Conservation (phyloP, 805 yeast species). For the Candida boleticola region DNA sequence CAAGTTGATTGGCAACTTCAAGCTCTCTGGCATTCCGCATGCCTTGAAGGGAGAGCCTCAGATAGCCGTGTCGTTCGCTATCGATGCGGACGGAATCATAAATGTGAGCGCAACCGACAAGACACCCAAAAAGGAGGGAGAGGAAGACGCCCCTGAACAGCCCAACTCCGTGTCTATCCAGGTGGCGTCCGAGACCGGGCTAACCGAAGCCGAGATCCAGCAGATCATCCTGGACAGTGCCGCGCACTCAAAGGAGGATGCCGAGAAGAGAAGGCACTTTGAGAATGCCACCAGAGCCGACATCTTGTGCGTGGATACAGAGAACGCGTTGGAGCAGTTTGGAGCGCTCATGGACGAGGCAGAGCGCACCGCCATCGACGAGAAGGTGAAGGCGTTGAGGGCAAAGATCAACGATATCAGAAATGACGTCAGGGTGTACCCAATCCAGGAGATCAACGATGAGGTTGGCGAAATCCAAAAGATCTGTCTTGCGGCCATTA, state of each 20-base stretch:
- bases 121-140: constrained; percentile 30
- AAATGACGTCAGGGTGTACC: constrained; percentile 27
- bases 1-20: constrained; percentile 72
- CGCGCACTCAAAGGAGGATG: constrained; percentile 58
- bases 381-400: constrained; percentile 19
- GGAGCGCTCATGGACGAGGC: constrained; percentile 44
- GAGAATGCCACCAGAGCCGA: constrained; percentile 80
- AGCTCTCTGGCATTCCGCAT: constrained; percentile 67
- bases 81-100: constrained; percentile 77
- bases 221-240: constrained; percentile 66
- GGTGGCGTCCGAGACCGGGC: constrained; percentile 67
- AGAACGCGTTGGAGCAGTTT: constrained; percentile 77
- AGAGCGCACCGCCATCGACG: constrained; percentile 39
- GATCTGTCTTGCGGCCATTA: constrained; percentile 36
- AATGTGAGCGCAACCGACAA: constrained; percentile 59
- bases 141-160: constrained; percentile 41
- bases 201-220: constrained; percentile 66
- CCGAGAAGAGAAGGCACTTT: constrained; percentile 54
- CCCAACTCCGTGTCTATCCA: constrained; percentile 58
- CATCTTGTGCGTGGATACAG: constrained; percentile 82
- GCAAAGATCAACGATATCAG: constrained; percentile 33
- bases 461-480: constrained; percentile 40
- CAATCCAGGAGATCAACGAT: constrained; percentile 28
- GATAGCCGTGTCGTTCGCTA: constrained; percentile 71
- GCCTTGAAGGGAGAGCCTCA: constrained; percentile 82